Base-by-base conservation (phyloP, 2,329 filamentous ascomycete genomes). In the Colletotrichum destructivum region DNA sequence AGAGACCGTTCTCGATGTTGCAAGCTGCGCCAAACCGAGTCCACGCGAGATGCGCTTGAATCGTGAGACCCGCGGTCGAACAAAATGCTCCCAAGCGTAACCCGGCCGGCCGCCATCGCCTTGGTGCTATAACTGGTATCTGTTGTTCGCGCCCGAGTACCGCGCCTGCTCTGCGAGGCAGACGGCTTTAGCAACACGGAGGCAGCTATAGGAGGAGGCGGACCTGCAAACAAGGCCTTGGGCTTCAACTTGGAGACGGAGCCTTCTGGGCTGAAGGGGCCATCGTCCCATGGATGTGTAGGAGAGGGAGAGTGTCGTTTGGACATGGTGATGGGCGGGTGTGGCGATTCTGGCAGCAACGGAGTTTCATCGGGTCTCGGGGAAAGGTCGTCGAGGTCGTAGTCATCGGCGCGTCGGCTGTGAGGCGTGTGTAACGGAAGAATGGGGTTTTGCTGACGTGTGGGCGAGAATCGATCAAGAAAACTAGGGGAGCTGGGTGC, bases 141-240 rank as follows among this genome's bases (percentile, higher is more conserved):
- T 55, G 9, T 55, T 21, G 63, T 51, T 23, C 31, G 21, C 26
- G 35, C 55, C 18, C 64, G 51, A 11, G 55, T 51, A 44, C 35
- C 31, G 31, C 42, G 55, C 56, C 51, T 71, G 1, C 6, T 49
- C 18, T 65, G 49, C 13, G 70, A 23, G 16, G 62, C 35, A 40
- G 60, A 11, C 42, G 60, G 23, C 42, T 81, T 80, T 2, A 84
- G 65, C 23, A 84, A 69, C 3, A 82, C 79, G 0, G 87, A 87
- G 7, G 79, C 74, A 1, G 84, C 82, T 67, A 89, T 88, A 4
- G 87, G 87, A 0, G 87, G 86, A 0, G 87, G 87, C 0, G 87
- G 87, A 1, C 86, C 86, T 2, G 80, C 76, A 68, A 88, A 88
- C 55, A 88, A 80, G 3, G 79, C 71, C 15, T 77, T 81, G 11